A percentile compares a stretch with the other conserved stretches of the same genome.
Evolutionary conservation across 2,329 filamentous ascomycete species (phyloP).

Genomic region (Hypoxylon sp.): DNA sequence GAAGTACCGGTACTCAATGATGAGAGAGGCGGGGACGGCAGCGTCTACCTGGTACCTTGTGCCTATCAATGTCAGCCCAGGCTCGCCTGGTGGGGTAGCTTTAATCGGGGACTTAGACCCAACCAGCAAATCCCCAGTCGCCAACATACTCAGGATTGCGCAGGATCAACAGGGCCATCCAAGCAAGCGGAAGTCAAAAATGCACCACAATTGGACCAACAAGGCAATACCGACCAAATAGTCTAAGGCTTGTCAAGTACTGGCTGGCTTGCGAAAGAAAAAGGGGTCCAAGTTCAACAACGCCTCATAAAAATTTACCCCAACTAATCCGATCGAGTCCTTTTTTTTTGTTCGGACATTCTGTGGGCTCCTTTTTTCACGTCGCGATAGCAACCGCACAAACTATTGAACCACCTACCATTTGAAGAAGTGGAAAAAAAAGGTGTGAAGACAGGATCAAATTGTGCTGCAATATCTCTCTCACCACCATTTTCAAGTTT

Average conservation of each 20-base stretch:
- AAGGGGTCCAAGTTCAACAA: conserved; percentile 35
- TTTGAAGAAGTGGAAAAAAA: conserved; percentile 5
- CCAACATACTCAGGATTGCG: conserved; percentile 32
- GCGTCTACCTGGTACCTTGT: conserved; percentile 17
- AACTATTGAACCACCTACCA: conserved; percentile 11
- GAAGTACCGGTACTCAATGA: conserved; percentile 34
- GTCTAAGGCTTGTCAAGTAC: conserved; percentile 17
- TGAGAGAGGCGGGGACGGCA: conserved; percentile 24
- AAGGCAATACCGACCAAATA: conserved; percentile 32
- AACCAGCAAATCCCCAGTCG: conserved; percentile 26
- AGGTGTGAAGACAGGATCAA: conserved; percentile 2
- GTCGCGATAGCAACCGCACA: conserved; percentile 30
- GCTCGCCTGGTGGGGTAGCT: conserved; percentile 17
- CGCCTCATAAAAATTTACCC: conserved; percentile 45
- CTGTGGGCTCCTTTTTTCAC: conserved; percentile 26
- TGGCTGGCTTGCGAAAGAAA: conserved; percentile 26
- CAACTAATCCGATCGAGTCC: conserved; percentile 44
- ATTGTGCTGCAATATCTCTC: conserved; percentile 1
- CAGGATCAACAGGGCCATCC: conserved; percentile 32
- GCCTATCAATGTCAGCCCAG: conserved; percentile 10
- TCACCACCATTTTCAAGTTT: too few species aligned
- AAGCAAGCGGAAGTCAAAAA: conserved; percentile 25
- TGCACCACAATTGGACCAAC: conserved; percentile 32
- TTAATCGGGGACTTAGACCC: conserved; percentile 20
- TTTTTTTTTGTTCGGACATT: conserved; percentile 30